A percentile compares a stretch with the other conserved stretches of the same genome.
Evolutionary conservation across 2,329 filamentous ascomycete genomes (phyloP).

Genomic region (Torrubiellomyces zombiae): DNA sequence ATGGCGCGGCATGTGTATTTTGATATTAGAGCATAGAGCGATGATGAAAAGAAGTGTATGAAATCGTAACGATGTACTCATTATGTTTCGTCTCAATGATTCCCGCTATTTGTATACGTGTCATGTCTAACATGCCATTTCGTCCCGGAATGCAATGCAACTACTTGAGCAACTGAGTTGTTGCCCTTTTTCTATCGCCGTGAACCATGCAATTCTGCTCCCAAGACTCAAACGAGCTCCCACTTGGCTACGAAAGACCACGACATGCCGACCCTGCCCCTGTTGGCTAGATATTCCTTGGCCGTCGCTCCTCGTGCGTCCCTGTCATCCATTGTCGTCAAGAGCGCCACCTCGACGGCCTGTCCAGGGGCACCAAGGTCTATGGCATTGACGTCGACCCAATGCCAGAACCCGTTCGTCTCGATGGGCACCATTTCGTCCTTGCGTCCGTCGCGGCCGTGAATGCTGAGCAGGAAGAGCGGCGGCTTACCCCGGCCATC

Average conservation of each 20-base stretch:
- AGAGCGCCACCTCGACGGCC: conserved; percentile 44
- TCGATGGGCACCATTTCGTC: conserved; percentile 56
- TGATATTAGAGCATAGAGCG: no score
- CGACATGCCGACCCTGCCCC: conserved; percentile 26
- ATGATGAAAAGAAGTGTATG: no score
- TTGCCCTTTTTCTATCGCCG: no score
- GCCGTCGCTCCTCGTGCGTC: conserved; percentile 32
- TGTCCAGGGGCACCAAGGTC: conserved; percentile 55
- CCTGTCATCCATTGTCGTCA: conserved; percentile 31
- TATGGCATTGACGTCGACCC: conserved; percentile 52
- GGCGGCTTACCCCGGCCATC: conserved; percentile 50
- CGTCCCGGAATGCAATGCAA: no score
- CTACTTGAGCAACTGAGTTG: no score
- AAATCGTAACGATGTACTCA: no score
- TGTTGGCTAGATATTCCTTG: conserved; percentile 26
- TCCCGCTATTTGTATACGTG: no score
- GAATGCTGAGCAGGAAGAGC: conserved; percentile 51
- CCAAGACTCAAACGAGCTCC: conserved; percentile 35
- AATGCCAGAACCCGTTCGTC: conserved; percentile 68
- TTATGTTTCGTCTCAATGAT: no score
- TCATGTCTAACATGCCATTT: no score
- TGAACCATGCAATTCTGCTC: no score
- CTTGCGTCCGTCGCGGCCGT: conserved; percentile 48
- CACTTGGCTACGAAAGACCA: conserved; percentile 29
- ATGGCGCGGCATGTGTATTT: no score